Base-by-base conservation (phyloP, 345 rosid species). In the Punica granatum region DNA sequence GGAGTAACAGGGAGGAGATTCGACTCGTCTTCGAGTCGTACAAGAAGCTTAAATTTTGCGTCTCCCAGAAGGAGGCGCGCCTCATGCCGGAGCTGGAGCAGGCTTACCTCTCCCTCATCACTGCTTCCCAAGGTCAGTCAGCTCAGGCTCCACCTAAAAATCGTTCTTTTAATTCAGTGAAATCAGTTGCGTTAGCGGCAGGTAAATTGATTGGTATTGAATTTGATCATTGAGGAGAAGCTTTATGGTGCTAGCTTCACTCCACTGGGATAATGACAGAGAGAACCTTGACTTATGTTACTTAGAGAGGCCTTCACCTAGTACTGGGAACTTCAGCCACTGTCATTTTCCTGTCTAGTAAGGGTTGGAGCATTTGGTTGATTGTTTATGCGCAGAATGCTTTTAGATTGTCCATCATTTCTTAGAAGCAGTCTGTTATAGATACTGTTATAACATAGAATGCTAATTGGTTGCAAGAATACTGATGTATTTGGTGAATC, bases 1-100 rank as follows among this genome's bases (percentile, higher is more conserved):
- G 80, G 80, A 79, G 89, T 77, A 91, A 91, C 72, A 79, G 77
- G 79, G 99, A 91, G 41, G 97, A 89, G 83, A 86, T 94, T 83
- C 85, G 84, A 59, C 73, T 74, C 78, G 85, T 87, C 54, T 92
- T 89, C 79, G 97, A 94, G 63, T 76, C 75, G 51, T 93, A 90
- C 73, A 86, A 80, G 83, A 87, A 86, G 63, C 81, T 91, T 31
- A 93, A 86, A 72, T 82, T 77, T 48, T 87, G 81, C 76, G 70
- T 93, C 46, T 73, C 85, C 5, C 86, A 78, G 63, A 88, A 85
- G 73, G 96, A 89, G 72, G 65, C 66, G 7, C 81, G 89, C 75
- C 78, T 68, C 75, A 19, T 70, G 61, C 78, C 86, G 42, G 87
- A 73, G 72, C 81, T 90, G 48, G 94, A 89, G 62, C 92, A 87